Conservation (phyloP, 2,329 filamentous ascomycete species). For the Monosporascus sp. region DNA sequence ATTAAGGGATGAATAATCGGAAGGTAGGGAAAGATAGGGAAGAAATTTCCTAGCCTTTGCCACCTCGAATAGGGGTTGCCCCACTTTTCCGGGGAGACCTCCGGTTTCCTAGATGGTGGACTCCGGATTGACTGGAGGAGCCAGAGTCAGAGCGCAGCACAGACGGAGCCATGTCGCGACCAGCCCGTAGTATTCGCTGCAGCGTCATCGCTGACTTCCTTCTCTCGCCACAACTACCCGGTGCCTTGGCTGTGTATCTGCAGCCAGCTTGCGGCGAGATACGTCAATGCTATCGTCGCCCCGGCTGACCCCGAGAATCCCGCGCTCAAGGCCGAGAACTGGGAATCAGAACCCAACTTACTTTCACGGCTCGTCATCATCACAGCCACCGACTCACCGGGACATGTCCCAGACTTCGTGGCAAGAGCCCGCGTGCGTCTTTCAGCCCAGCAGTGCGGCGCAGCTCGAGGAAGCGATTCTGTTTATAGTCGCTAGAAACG, state of each 20-base stretch:
- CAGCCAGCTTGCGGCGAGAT: background rate
- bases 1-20: too few relatives aligned
- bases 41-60: too few relatives aligned
- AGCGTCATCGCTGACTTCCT: background rate
- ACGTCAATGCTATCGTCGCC: background rate
- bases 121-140: background rate
- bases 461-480: background rate
- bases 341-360: background rate
- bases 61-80: too few relatives aligned
- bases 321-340: background rate
- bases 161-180: background rate
- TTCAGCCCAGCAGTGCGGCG: background rate
- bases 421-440: background rate
- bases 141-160: background rate
- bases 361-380: background rate
- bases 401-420: background rate
- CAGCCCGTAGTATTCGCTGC: background rate
- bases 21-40: too few relatives aligned
- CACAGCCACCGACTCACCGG: background rate
- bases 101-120: background rate
- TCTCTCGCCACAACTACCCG: background rate
- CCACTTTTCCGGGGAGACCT: too few relatives aligned
- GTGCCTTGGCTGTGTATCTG: background rate
- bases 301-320: background rate
- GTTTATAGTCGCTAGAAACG: background rate